Evolutionary conservation across 2,329 filamentous ascomycete genomes (phyloP).

Genomic region (Alternaria gaisen): DNA sequence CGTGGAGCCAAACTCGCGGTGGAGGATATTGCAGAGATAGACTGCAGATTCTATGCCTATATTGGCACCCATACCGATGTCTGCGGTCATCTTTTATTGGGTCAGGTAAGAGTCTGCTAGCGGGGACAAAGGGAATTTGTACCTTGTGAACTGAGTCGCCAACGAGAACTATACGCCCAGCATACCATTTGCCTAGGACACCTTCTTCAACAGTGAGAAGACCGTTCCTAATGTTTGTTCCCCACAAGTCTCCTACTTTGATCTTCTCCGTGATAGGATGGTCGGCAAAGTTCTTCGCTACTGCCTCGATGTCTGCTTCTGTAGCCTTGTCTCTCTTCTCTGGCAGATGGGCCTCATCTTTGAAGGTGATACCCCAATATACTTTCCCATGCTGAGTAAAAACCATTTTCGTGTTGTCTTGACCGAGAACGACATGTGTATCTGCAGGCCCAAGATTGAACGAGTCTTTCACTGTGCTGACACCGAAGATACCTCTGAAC

Average conservation of each 20-base stretch:
- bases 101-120: neutral
- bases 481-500: constrained; percentile 22
- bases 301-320: constrained; percentile 40
- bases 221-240: constrained; percentile 27
- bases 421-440: constrained; percentile 28
- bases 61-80: constrained; percentile 31
- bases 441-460: constrained; percentile 37
- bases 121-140: neutral
- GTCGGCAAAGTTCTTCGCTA: constrained; percentile 37
- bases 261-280: constrained; percentile 38
- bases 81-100: constrained; percentile 27
- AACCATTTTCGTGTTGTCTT: constrained; percentile 37
- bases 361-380: constrained; percentile 24
- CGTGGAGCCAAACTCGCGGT: constrained; percentile 18
- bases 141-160: constrained; percentile 57
- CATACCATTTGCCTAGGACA: constrained; percentile 53
- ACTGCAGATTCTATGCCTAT: constrained; percentile 31
- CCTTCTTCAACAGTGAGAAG: constrained; percentile 48
- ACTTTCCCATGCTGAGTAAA: constrained; percentile 32
- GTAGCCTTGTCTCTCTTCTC: constrained; percentile 9
- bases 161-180: constrained; percentile 51
- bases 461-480: constrained; percentile 25
- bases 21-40: constrained; percentile 26
- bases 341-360: constrained; percentile 18
- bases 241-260: constrained; percentile 49